Percentiles rank a stretch among this genome's conserved stretches.
phyloP scores from a whole-genome alignment of 73 alveolate species.

The Tetrahymena thermophila region DNA sequence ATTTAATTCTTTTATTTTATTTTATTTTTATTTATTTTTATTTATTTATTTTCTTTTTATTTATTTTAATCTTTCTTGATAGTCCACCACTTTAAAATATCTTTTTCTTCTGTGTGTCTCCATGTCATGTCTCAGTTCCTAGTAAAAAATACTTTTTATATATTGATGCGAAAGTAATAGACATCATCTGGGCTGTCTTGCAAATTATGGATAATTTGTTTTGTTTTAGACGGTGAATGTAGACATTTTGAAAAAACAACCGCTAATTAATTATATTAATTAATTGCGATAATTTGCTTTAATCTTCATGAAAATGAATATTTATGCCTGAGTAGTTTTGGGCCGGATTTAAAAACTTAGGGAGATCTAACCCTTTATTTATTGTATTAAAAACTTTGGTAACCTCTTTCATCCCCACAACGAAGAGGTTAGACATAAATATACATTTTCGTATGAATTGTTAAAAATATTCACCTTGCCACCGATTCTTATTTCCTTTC shows the following conservation, averaged over 20 bases:
- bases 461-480: not conserved
- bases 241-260: not conserved
- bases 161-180: not conserved
- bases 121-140: not conserved
- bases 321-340: not conserved
- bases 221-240: not conserved
- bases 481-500: constrained; percentile 2
- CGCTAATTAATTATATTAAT: not conserved
- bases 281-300: not conserved
- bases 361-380: not conserved
- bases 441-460: not conserved
- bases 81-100: not conserved
- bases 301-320: not conserved
- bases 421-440: not conserved
- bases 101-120: not conserved
- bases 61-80: not conserved
- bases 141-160: not conserved
- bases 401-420: constrained; percentile 1
- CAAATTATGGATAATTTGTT: not conserved
- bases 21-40: no score
- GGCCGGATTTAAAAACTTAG: not conserved
- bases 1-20: no score
- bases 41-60: not conserved
- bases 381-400: not conserved
- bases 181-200: constrained; percentile 5